phyloP scores from a whole-genome alignment of 768 basidiomycete species.

The Amanita rimosa region DNA sequence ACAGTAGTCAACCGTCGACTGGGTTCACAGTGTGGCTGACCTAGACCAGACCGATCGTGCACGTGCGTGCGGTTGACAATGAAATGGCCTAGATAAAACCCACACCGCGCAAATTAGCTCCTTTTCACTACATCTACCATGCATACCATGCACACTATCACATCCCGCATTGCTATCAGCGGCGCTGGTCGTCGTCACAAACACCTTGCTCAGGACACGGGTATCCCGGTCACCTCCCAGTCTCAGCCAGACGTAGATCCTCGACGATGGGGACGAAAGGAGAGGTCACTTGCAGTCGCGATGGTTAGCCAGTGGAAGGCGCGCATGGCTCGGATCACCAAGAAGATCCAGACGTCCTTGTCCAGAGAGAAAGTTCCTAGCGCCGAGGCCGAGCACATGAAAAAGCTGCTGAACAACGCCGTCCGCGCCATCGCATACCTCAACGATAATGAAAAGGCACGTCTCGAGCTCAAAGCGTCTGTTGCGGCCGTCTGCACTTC shows the following conservation, averaged over 20 bases:
- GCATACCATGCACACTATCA: neutral
- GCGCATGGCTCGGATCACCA: neutral
- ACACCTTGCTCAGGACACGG: neutral
- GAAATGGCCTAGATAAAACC: neutral
- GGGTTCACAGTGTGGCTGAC: too few relatives aligned
- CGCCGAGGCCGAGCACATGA: neutral
- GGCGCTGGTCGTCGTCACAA: neutral
- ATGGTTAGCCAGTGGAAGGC: neutral
- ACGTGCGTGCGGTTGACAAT: neutral
- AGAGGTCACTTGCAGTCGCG: too few relatives aligned
- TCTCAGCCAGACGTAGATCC: neutral
- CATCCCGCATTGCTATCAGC: neutral
- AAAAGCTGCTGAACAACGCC: neutral
- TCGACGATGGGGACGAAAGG: too few relatives aligned
- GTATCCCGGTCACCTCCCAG: neutral
- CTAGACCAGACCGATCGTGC: too few relatives aligned
- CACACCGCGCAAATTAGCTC: neutral
- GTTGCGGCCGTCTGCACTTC: neutral
- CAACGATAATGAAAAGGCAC: neutral
- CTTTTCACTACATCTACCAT: neutral
- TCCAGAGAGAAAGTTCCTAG: neutral
- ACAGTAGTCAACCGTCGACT: too few relatives aligned
- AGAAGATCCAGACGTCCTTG: neutral
- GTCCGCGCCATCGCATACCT: neutral
- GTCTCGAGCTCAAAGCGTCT: neutral